Conservation (phyloP, 2,329 filamentous ascomycete genomes). For the Sporothrix schenckii region DNA sequence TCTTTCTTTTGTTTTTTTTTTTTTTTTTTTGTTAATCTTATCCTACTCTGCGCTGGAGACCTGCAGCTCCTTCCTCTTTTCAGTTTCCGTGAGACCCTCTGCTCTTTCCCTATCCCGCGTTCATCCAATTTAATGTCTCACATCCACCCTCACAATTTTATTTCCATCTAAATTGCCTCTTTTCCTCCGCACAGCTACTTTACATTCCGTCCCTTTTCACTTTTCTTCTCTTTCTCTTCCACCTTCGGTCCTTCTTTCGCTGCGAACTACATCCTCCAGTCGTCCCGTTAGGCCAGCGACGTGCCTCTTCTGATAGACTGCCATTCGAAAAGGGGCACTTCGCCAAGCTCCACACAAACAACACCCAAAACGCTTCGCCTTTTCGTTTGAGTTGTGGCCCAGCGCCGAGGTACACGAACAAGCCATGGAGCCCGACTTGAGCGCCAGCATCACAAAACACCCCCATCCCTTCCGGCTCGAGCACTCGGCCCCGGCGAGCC, state of each 20-base stretch:
- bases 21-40: too few species aligned
- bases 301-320: background rate
- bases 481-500: constrained; percentile 40
- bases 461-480: constrained; percentile 49
- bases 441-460: constrained; percentile 42
- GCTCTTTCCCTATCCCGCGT: background rate
- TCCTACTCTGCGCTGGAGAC: background rate
- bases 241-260: background rate
- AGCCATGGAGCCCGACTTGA: constrained; percentile 42
- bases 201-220: background rate
- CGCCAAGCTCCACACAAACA: constrained; percentile 5
- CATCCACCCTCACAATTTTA: background rate
- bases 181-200: background rate
- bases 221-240: background rate
- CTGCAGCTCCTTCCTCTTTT: constrained; percentile 17
- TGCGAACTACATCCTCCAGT: background rate
- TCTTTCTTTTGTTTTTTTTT: background rate
- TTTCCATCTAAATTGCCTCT: too few species aligned
- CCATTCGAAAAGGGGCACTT: background rate
- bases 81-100: background rate
- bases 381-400: background rate
- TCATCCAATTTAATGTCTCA: constrained; percentile 8
- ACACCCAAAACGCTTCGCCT: constrained; percentile 23
- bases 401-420: constrained; percentile 1
- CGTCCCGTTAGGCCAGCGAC: constrained; percentile 15